A percentile compares a stretch with the other conserved stretches of the same genome.
phyloP scores from a whole-genome alignment of 495 filamentous ascomycete genomes.

The Friedmanniomyces simplex region DNA sequence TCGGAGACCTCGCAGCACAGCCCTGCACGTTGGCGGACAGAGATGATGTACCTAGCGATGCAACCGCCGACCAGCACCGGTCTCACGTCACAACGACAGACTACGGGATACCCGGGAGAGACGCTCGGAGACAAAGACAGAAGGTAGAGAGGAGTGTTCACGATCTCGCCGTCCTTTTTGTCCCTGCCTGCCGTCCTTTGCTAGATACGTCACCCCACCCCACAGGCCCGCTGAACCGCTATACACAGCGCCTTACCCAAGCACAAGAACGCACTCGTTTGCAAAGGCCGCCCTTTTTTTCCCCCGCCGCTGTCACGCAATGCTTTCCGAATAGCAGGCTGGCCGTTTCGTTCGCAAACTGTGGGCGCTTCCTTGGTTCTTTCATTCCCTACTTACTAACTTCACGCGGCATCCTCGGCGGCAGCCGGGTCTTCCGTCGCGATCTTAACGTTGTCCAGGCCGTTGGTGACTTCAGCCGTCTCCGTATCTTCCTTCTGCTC shows the following conservation, averaged over 20 bases:
- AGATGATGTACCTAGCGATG: no score
- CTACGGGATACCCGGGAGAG: no score
- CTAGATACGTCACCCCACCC: neutral
- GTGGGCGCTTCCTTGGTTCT: neutral
- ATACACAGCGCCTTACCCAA: neutral
- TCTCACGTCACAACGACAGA: no score
- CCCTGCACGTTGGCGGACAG: no score
- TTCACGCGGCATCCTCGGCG: neutral
- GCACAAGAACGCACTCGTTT: neutral
- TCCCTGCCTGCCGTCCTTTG: neutral
- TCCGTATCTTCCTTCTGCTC: constrained; percentile 45
- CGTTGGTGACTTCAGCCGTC: constrained; percentile 42
- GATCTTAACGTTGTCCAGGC: constrained; percentile 48
- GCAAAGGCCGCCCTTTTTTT: neutral
- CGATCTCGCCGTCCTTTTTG: no score
- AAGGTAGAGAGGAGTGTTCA: no score
- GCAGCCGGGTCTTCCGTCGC: constrained; percentile 38
- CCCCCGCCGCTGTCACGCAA: neutral
- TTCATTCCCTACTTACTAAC: neutral
- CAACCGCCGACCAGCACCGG: no score
- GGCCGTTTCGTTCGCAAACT: neutral
- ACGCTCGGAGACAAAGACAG: no score
- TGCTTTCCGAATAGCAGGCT: neutral
- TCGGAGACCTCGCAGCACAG: no score
- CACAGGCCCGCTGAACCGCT: neutral